Base-by-base conservation (phyloP, 768 basidiomycete species). In the Aureoboletus auriporus region DNA sequence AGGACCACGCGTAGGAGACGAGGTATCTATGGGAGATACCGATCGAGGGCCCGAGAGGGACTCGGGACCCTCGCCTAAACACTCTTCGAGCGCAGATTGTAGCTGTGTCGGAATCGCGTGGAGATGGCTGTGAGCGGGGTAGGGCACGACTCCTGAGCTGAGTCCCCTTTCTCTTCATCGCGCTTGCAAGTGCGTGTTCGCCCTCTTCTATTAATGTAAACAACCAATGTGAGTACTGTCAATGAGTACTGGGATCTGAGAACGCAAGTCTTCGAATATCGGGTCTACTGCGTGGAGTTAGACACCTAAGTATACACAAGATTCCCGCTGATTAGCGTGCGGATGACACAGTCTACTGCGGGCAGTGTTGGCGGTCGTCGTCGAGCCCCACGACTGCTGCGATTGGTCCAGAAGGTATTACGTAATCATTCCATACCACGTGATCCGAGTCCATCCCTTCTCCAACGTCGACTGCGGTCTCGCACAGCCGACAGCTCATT, bases 331-430 rank as follows among this genome's bases (percentile, higher is more conserved):
- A 65, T 34, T 38, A 43, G 42, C 48, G 26, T 51, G 49, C 30
- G 68, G 80, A 69, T 83, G 73, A 82, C 79, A 1, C 69, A 80
- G 48, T 76, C 79, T 28, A 81, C 80, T 12, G 81, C 72, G 14
- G 85, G 86, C 27, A 88, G 88, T 61, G 79, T 82, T 47, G 87
- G 87, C 0, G 3, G 8, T 14, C n/a, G 8, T 36, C n/a, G 35
- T 14, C 14, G 35, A 5, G 3, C 6, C 14, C 13, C 35, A 6
- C 8, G 35, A 16, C 6, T n/a, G 12, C 49, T 2, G 31, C 13
- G 13, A 5, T 20, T 14, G 13, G 26, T 27, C 13, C 6, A 10
- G 5, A 11, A 23, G 9, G 7, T 17, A 44, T 65, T 16, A 63
- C 56, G 11, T 63, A 66, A 63, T 49, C 20, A 23, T 17, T 0